Conservation (phyloP, 768 basidiomycete species). For the Mycena maculata region DNA sequence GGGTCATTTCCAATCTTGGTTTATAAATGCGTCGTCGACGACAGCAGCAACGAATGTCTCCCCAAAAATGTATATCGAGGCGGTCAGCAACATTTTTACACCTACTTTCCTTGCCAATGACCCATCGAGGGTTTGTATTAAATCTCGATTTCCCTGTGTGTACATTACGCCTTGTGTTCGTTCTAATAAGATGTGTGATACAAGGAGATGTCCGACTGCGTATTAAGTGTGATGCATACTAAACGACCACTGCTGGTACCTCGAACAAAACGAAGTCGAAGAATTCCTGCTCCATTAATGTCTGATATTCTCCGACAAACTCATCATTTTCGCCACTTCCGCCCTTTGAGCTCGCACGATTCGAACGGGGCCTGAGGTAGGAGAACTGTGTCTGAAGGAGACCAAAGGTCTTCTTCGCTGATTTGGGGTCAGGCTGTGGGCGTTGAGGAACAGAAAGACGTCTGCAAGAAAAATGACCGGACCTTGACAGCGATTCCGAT, state of each 20-base stretch:
- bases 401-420: slow-evolving; percentile 80
- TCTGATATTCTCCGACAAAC: slow-evolving; percentile 91
- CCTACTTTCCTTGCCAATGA: slow-evolving; percentile 28
- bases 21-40: slow-evolving; percentile 52
- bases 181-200: slow-evolving; percentile 58
- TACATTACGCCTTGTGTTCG: slow-evolving; percentile 38
- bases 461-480: background rate
- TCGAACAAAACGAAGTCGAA: slow-evolving; percentile 96
- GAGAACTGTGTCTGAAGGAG: slow-evolving; percentile 81
- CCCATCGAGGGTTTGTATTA: slow-evolving; percentile 39
- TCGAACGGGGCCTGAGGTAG: slow-evolving; percentile 82
- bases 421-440: slow-evolving; percentile 85
- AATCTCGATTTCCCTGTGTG: slow-evolving; percentile 32
- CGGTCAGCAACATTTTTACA: slow-evolving; percentile 17
- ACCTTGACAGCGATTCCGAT: slow-evolving; percentile 86
- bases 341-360: slow-evolving; percentile 59
- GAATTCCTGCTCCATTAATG: slow-evolving; percentile 94
- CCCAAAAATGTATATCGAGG: slow-evolving; percentile 33
- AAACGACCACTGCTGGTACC: slow-evolving; percentile 88
- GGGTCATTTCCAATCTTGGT: slow-evolving; percentile 82
- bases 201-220: slow-evolving; percentile 44
- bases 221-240: slow-evolving; percentile 38
- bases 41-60: slow-evolving; percentile 21
- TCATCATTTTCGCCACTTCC: slow-evolving; percentile 65
- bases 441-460: slow-evolving; percentile 4